phyloP scores from a whole-genome alignment of 2,329 filamentous ascomycete species.

The Penicillium sp. region DNA sequence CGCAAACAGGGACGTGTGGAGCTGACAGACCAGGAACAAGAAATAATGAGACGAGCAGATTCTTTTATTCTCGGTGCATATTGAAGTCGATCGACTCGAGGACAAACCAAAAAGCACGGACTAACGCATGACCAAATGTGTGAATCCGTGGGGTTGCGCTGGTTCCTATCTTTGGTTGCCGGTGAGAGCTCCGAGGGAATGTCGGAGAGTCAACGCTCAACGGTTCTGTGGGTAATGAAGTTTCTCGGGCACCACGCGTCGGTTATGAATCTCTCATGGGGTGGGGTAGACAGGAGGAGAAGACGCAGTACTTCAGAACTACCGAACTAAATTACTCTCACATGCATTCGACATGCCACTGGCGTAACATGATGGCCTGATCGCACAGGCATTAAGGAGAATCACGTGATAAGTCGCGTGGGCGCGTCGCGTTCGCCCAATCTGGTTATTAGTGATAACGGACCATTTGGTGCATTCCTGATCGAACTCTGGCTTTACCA shows the following conservation, averaged over 20 bases:
- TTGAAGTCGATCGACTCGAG: background rate
- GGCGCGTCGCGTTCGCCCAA: slow-evolving; percentile 8
- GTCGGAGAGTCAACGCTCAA: background rate
- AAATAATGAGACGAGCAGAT: no score
- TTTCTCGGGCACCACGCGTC: no score
- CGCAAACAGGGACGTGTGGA: no score
- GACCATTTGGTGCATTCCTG: slow-evolving; percentile 1
- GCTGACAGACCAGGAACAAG: no score
- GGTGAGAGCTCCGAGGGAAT: slow-evolving; percentile 28
- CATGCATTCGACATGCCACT: slow-evolving; percentile 3
- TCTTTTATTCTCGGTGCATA: no score
- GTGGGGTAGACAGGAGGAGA: no score
- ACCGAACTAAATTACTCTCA: no score
- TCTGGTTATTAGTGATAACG: slow-evolving; percentile 1
- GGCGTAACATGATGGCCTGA: background rate
- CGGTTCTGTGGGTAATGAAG: no score
- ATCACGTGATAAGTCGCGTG: slow-evolving; percentile 11
- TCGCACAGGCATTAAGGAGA: background rate
- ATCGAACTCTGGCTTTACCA: slow-evolving; percentile 2
- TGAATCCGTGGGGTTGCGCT: slow-evolving; percentile 25
- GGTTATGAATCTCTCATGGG: no score
- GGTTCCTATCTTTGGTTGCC: slow-evolving; percentile 28
- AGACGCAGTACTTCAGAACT: no score
- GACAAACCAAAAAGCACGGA: slow-evolving; percentile 2
- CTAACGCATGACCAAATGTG: slow-evolving; percentile 8